Percentiles rank a stretch among this genome's conserved stretches.
These are phyloP conservation scores for Wickerhamomyces chaumierensis DNA, from an alignment of 805 yeast genomes.

Conservation along the genomic window DNA sequence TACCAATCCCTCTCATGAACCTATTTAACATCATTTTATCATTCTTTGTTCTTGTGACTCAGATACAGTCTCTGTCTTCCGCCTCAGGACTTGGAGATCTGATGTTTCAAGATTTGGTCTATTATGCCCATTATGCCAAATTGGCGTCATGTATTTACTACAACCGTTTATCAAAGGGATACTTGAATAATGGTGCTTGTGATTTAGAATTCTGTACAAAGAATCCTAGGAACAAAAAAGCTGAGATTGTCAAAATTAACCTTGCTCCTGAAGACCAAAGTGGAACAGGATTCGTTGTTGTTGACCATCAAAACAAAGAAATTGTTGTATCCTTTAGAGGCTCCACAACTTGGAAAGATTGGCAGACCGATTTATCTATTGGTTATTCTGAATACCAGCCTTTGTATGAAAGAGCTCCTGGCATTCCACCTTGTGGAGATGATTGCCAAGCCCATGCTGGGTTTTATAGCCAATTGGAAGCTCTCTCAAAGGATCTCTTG, in stretches of 20 bases:
- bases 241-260: slow-evolving; percentile 9
- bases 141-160: slow-evolving; percentile 14
- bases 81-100: not conserved
- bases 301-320: slow-evolving; percentile 33
- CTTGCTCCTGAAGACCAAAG: slow-evolving; percentile 9
- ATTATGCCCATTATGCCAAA: slow-evolving; percentile 12
- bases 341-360: slow-evolving; percentile 50
- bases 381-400: slow-evolving; percentile 11
- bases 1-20: too few species aligned
- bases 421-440: slow-evolving; percentile 24
- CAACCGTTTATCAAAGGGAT: slow-evolving; percentile 6
- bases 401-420: not conserved
- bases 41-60: not conserved
- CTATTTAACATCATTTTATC: not conserved
- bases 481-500: slow-evolving; percentile 24
- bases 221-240: slow-evolving; percentile 2
- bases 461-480: slow-evolving; percentile 35
- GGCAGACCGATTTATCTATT: slow-evolving; percentile 51
- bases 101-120: slow-evolving; percentile 9
- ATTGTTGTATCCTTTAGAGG: slow-evolving; percentile 57
- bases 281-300: slow-evolving; percentile 48
- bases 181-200: slow-evolving; percentile 12
- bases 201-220: slow-evolving; percentile 9
- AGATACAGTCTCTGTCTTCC: too few species aligned
- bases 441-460: slow-evolving; percentile 58